A percentile compares a stretch with the other conserved stretches of the same genome.
Conservation (phyloP, 129 eudicot species). For the Escallonia herrerae region DNA sequence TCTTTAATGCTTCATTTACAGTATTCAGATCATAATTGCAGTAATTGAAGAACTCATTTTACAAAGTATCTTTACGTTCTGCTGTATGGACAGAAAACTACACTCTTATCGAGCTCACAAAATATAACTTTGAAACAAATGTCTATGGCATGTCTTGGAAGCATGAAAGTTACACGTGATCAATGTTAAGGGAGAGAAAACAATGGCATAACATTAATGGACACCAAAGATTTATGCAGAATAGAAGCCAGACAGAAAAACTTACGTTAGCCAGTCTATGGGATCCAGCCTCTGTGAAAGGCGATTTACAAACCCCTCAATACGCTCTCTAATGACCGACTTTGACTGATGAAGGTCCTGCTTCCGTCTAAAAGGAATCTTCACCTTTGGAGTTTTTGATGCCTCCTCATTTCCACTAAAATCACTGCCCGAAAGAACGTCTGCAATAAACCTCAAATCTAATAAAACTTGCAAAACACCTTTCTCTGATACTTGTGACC, state of each 20-base stretch:
- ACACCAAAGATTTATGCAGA: not conserved
- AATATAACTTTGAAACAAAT: too few species aligned
- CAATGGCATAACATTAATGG: not conserved
- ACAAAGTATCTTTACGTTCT: too few species aligned
- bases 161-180: too few species aligned
- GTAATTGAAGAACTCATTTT: too few species aligned
- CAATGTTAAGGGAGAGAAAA: too few species aligned
- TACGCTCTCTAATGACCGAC: slow-evolving; percentile 47
- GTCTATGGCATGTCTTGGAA: too few species aligned
- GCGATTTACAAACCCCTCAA: slow-evolving; percentile 46
- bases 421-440: slow-evolving; percentile 74
- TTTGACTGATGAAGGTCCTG: slow-evolving; percentile 51
- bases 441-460: slow-evolving; percentile 85
- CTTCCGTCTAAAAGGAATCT: slow-evolving; percentile 56
- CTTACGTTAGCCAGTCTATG: slow-evolving; percentile 96
- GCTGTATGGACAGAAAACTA: too few species aligned
- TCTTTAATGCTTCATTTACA: too few species aligned
- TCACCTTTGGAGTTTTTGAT: slow-evolving; percentile 39
- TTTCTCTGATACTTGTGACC: slow-evolving; percentile 66
- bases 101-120: too few species aligned
- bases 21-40: too few species aligned
- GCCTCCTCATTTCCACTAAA: slow-evolving; percentile 32
- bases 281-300: slow-evolving; percentile 90
- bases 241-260: slow-evolving; percentile 5
- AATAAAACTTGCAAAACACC: slow-evolving; percentile 78